Evolutionary conservation across 164 flowering plant genomes (phyloP), one percentile per base, ranked within the genome.

Genomic region (Tetracentron sinense): DNA sequence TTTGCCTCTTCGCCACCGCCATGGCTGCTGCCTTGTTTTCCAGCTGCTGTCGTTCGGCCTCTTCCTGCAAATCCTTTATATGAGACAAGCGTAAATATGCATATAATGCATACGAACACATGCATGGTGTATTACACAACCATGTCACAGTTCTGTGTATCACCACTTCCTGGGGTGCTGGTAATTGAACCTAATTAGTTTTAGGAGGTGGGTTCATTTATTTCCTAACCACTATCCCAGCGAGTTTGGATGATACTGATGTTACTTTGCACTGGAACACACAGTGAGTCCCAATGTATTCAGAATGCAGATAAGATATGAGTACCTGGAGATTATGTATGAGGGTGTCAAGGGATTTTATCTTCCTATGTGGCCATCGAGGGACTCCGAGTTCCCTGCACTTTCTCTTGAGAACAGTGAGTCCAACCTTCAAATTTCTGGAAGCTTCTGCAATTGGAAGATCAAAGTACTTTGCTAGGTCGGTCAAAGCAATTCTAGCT

Each of bases 331-430:
- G 85, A 67, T 77, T 66, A 57, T 64, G 81, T 64, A 87, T 87
- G 50, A 87, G 90, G 64, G 76, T 61, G 61, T 82, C 84, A 21
- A 87, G 83, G 44, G 85, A 82, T 74, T 83, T 85, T 66, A 85
- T 74, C 72, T 85, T 85, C 70, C 90, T 74, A 67, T 85, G 88
- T 2, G 90, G 90, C 86, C 90, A 85, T 10, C 90, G 83, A 73
- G 79, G 86, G 44, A 85, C 83, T 5, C 88, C 90, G 22, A 83
- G 74, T 62, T 83, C 88, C 67, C 88, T 79, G 75, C 90, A 85
- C 62, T 78, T 82, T 66, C 69, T 82, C 75, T 85, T 85, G 50
- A 85, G 81, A n/a, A 78, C 86, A 3, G 90, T 83, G 38, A 83
- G 74, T 31, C 88, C 90, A 68, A 85, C 75, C 26, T 82, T 80